phyloP scores from a whole-genome alignment of 2,329 filamentous ascomycete species.

The Aspergillus texensis region DNA sequence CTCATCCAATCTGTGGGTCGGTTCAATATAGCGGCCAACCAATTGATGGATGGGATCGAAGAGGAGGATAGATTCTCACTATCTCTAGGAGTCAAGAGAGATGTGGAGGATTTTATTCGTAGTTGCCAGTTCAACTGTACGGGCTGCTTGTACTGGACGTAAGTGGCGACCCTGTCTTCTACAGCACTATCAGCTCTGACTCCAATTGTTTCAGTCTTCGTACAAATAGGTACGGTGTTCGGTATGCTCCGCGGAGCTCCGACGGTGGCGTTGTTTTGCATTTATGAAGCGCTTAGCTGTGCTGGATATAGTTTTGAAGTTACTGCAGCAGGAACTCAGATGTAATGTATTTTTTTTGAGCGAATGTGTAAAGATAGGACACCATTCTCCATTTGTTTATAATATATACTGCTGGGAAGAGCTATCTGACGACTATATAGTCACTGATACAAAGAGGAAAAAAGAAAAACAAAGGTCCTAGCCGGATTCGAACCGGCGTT shows the following conservation, averaged over 20 bases:
- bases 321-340: not conserved
- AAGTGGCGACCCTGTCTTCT: not conserved
- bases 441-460: not conserved
- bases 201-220: not conserved
- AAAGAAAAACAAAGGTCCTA: not conserved
- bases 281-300: not conserved
- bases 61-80: not conserved
- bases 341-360: not conserved
- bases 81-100: not conserved
- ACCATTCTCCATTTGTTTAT: not conserved
- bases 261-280: not conserved
- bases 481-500: not conserved
- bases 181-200: not conserved
- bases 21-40: not conserved
- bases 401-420: not conserved
- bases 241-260: not conserved
- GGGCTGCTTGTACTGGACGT: not conserved
- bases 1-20: not conserved
- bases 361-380: not conserved
- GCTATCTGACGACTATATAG: too few species aligned
- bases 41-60: not conserved
- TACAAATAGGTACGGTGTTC: not conserved
- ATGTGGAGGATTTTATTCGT: not conserved
- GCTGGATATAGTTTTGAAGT: not conserved
- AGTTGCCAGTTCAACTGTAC: conserved; percentile 1